Base-by-base conservation (phyloP, 352 stramenopile species). In the Phytophthora pseudosyringae region DNA sequence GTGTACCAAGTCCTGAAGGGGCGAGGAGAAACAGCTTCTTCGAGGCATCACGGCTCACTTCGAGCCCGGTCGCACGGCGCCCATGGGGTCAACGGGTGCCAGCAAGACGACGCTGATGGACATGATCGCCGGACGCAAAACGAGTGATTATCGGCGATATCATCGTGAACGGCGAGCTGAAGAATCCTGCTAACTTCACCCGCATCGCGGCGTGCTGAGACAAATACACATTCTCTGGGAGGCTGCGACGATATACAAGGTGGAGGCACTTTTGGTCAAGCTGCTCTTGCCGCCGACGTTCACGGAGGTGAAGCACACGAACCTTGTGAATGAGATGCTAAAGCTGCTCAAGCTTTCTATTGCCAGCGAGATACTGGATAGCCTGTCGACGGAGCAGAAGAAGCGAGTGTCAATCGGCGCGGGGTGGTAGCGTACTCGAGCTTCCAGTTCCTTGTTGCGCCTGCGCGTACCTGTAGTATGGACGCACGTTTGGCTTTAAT, bases 391-490 rank as follows among this genome's bases (percentile, higher is more conserved):
- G n/a, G 94, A 98, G 56, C 89, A 98, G 64, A 90, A 93, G 70
- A 98, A 98, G 74, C 78, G 93, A 18, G 72, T 98, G n/a, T 94
- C 92, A 7, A 98, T 98, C 52, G 95, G 81, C 16, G 83, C 96
- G 7, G 92, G 69, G 77, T 99, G 28, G 94, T 97, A 5, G 71
- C 88, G 4, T 98, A 98, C 65, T 94, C 95, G 26, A 94, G 93
- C 56, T 79, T 99, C 18, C 54, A 99, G 57, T 97, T 99, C 66
- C 62, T 99, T 21, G 94, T 98, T 48, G 96, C 98, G 51, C 93
- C 95, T 0, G 98, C 93, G 0, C 91, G 21, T 21, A 21, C 21
- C 21, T 1, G 73, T 60, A 89, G 91, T 9, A 64, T 98, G n/a
- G 93, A 98, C 60, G 78, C 86, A 0, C 87, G 80, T 9, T 88